phyloP scores from a whole-genome alignment of 164 flowering plant species.

The Aristolochia contorta region DNA sequence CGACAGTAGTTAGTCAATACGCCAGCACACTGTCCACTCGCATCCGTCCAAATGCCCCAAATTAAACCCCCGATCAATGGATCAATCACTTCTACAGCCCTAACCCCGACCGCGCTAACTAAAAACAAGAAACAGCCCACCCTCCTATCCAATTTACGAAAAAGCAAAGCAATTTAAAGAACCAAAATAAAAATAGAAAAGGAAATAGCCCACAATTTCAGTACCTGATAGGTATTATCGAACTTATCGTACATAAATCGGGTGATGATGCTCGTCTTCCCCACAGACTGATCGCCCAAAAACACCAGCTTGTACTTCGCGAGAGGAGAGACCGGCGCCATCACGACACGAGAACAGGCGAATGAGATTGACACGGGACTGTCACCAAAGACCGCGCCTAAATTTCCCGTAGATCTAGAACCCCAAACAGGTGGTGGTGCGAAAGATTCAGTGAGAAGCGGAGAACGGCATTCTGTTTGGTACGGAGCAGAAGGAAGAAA shows the following conservation, averaged over 20 bases:
- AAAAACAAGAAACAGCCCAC: background rate
- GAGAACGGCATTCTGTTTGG: background rate
- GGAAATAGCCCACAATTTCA: background rate
- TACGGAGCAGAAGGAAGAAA: too few species aligned
- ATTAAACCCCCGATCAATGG: background rate
- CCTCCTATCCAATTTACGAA: background rate
- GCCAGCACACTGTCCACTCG: background rate
- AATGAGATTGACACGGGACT: background rate
- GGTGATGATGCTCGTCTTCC: too few species aligned
- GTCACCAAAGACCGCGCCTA: background rate
- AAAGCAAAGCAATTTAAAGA: background rate
- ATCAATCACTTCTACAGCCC: background rate
- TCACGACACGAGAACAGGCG: constrained; percentile 5
- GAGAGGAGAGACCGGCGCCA: constrained; percentile 72
- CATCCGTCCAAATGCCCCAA: background rate
- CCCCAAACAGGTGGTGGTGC: background rate
- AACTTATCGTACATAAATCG: constrained; percentile 44
- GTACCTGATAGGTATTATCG: constrained; percentile 81
- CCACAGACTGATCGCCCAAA: constrained; percentile 8
- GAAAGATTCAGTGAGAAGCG: too few species aligned
- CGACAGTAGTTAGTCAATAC: too few species aligned
- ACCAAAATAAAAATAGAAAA: background rate
- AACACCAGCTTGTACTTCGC: constrained; percentile 81
- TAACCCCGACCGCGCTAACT: background rate
- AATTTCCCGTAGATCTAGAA: background rate